Base-by-base conservation (phyloP, 139 green algal genomes). In the Yamagishiella unicocca region DNA sequence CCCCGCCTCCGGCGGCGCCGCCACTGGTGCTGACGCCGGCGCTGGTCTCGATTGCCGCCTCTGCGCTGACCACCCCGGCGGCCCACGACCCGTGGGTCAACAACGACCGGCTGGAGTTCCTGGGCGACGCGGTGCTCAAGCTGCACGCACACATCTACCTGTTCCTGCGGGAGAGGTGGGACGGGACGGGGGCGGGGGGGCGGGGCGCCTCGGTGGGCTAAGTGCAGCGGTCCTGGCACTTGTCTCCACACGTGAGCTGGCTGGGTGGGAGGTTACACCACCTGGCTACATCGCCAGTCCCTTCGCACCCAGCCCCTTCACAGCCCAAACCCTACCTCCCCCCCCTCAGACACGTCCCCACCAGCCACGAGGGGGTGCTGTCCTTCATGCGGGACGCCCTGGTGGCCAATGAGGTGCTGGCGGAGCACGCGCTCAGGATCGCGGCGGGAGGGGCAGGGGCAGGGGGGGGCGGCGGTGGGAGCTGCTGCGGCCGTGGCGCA, bases 361-460 rank as follows among this genome's bases (percentile, higher is more conserved):
- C 43, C 80, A 86, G 80, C 64, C 80, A 86, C 43, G 80, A 86
- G 80, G 80, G 80, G 9, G 80, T 77, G 42, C 80, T 86, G 40
- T 78, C 62, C 45, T 77, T 76, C 62, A 86, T 86, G 80, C 43
- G 80, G 5, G 80, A 86, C 80, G 64, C 62, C 53, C 31, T 77
- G 4, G 80, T 86, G 2, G 42, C 42, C 62, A 86, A 86, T 43
- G 80, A 86, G 80, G 62, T 77, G 42, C 64, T 86, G n/a, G 80
- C 80, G 7, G 5, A 5, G 17, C 64, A 78, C 62, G 80, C 80
- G 33, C 80, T 77, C 42, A n/a, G n/a, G n/a, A n/a, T n/a, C n/a
- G n/a, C n/a, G n/a, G n/a, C n/a, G n/a, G n/a, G n/a, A n/a, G n/a
- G n/a, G n/a, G n/a, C n/a, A n/a, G n/a, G n/a, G n/a, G n/a, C n/a